phyloP scores from a whole-genome alignment of 495 filamentous ascomycete species.

The Penicillium dipodomyicola region DNA sequence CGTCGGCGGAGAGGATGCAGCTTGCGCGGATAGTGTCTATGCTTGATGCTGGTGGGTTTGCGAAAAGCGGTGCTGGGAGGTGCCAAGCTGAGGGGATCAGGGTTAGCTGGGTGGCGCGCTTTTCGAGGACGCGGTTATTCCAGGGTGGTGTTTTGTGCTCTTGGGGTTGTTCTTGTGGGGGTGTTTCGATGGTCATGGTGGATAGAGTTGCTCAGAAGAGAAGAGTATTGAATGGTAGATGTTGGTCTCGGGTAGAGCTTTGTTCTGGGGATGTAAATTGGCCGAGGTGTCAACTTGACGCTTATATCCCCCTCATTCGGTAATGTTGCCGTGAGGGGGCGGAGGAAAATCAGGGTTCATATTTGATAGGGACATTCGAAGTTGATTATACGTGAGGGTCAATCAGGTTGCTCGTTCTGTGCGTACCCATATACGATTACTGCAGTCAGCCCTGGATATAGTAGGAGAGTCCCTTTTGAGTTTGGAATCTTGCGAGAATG shows the following conservation, averaged over 20 bases:
- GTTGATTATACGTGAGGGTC: too few species aligned
- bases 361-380: too few species aligned
- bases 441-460: too few species aligned
- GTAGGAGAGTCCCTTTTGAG: too few species aligned
- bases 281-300: neutral
- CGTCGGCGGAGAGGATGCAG: conserved; percentile 43
- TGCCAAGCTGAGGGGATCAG: conserved; percentile 28
- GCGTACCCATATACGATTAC: too few species aligned
- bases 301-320: neutral
- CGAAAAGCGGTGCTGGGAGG: conserved; percentile 10
- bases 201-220: neutral
- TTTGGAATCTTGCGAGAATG: too few species aligned
- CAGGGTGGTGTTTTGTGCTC: neutral
- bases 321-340: too few species aligned
- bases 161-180: neutral
- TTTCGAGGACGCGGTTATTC: conserved; percentile 15
- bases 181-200: conserved; percentile 7
- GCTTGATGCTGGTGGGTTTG: conserved; percentile 13
- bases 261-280: neutral
- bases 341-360: too few species aligned
- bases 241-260: neutral
- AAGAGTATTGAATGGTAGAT: neutral
- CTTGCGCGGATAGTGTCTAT: conserved; percentile 24
- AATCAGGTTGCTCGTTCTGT: too few species aligned
- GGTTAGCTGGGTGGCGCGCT: conserved; percentile 20